Base-by-base conservation (phyloP, 306 rosid genomes). In the Vigna angularis region DNA sequence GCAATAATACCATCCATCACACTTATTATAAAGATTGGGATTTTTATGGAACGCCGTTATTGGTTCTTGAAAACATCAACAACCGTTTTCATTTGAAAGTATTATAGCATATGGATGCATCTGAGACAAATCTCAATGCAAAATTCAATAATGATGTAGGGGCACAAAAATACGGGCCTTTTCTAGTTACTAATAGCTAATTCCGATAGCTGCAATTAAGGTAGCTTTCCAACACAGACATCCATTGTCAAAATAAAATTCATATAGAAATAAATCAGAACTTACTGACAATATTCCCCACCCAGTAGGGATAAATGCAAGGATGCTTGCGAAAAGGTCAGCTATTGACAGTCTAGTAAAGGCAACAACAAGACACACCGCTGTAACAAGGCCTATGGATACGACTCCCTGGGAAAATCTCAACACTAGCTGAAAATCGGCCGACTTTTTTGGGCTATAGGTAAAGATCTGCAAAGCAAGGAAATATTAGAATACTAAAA, bases 271-370 rank as follows among this genome's bases (percentile, higher is more conserved):
- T 20, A 42, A 83, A 86, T 66, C 30, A 34, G 55, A 70, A 86
- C 98, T 92, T 87, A 91, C 98, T n/a, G 91, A 92, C 86, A 95
- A 50, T 61, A 95, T 91, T 78, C 77, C 81, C 98, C 98, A 95
- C 74, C 98, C 98, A 3, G 98, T 95, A 3, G 98, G 93, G 85
- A 95, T 87, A 83, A 82, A 89, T 53, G 90, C 96, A 18, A 95
- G 96, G 79, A 91, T 59, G 85, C 98, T 82, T 3, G 98, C 97
- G 18, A 95, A 93, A 61, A 95, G 89, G 83, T 95, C 98, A 15
- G 88, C 18, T 74, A 95, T 79, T n/a, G 98, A 45, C 47, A 93
- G 89, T 2, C 0, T 0, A 8, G 98, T 95, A 71, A 92, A 89
- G 52, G 83, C 65, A 62, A 95, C 88, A 85, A 92, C 82, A 20